phyloP scores from a whole-genome alignment of 2,329 filamentous ascomycete species.

The Ophiostoma angusticollis region DNA sequence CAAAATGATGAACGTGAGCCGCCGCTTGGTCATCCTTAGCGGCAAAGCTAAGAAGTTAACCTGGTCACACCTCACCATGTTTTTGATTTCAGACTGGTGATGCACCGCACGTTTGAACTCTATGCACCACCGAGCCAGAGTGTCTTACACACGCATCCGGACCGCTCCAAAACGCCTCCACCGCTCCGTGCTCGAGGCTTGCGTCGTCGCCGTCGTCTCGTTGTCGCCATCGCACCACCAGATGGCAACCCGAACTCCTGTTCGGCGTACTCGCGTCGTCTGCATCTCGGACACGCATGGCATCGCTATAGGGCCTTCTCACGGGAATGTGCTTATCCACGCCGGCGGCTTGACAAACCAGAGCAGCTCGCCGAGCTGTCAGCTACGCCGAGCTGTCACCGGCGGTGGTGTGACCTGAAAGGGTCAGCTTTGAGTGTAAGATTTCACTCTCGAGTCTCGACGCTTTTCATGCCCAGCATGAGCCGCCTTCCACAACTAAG shows the following conservation, averaged over 20 bases:
- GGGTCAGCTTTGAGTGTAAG: conserved; percentile 54
- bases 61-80: too few relatives aligned
- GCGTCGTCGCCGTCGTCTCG: too few relatives aligned
- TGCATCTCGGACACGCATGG: conserved; percentile 72
- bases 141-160: too few relatives aligned
- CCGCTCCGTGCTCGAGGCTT: too few relatives aligned
- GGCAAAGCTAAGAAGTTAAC: too few relatives aligned
- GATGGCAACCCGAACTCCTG: not conserved
- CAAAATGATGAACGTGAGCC: too few relatives aligned
- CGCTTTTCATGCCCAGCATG: conserved; percentile 44
- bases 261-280: conserved; percentile 48
- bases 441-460: conserved; percentile 57
- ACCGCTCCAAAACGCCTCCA: too few relatives aligned
- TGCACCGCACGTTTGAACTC: too few relatives aligned
- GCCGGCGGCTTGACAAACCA: conserved; percentile 67
- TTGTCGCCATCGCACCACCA: too few relatives aligned
- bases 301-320: conserved; percentile 48
- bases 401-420: conserved; percentile 52
- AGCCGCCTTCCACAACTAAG: conserved; percentile 44
- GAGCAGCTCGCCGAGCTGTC: conserved; percentile 40
- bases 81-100: too few relatives aligned
- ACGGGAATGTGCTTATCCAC: conserved; percentile 62
- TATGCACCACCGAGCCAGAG: too few relatives aligned
- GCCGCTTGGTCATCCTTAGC: too few relatives aligned
- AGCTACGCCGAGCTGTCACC: conserved; percentile 29